Evolutionary conservation across 2,329 filamentous ascomycete species (phyloP).

Genomic region (Truncatella angustata): DNA sequence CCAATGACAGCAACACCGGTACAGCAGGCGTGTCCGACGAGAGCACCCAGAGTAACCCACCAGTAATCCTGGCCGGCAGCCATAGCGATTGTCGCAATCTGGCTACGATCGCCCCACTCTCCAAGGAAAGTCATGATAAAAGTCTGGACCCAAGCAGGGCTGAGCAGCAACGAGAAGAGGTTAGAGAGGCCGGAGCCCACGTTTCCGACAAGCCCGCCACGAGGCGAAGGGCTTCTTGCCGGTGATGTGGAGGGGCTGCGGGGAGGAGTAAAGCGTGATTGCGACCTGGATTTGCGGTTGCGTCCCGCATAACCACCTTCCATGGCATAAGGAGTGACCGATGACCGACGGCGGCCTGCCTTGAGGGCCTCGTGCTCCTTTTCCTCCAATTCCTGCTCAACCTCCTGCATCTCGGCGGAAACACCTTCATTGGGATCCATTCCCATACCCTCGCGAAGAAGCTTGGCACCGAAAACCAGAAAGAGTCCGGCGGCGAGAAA

Average conservation of each 20-base stretch:
- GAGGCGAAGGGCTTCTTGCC: conserved; percentile 56
- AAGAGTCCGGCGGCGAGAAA: conserved; percentile 84
- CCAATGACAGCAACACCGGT: conserved; percentile 90
- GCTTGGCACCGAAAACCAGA: conserved; percentile 81
- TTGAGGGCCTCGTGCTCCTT: conserved; percentile 78
- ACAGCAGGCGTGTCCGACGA: conserved; percentile 83
- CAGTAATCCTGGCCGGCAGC: conserved; percentile 97
- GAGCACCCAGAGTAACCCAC: conserved; percentile 93
- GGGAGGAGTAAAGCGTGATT: conserved; percentile 73
- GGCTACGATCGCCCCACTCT: conserved; percentile 96
- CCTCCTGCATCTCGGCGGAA: conserved; percentile 95
- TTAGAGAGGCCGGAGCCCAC: conserved; percentile 66
- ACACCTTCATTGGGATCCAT: conserved; percentile 92
- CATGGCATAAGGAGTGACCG: conserved; percentile 71
- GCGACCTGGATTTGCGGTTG: conserved; percentile 66
- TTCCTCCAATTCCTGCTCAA: conserved; percentile 89
- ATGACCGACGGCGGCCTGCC: conserved; percentile 62
- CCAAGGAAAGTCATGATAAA: conserved; percentile 99
- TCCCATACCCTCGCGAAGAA: conserved; percentile 80
- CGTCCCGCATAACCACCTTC: conserved; percentile 76
- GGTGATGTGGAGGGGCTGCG: conserved; percentile 79
- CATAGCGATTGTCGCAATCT: conserved; percentile 99
- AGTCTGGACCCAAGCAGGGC: conserved; percentile 97
- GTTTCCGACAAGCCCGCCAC: conserved; percentile 29
- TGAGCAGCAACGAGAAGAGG: conserved; percentile 81